These are phyloP conservation scores for Thraustotheca clavata DNA, from an alignment of 352 stramenopile species.

Conservation along the genomic window DNA sequence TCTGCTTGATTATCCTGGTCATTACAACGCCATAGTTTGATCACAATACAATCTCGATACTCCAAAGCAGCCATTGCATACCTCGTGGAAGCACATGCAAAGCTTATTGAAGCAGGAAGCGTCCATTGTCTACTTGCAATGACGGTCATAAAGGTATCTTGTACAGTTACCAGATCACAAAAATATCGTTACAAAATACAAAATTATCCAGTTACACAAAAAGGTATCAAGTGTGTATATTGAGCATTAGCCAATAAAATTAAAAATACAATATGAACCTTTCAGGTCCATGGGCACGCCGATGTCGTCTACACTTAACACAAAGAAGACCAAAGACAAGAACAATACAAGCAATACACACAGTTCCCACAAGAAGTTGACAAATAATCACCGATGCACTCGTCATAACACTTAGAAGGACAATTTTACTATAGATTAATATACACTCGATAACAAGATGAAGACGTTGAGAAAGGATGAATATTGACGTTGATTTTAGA, in stretches of 20 bases:
- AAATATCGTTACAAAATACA: neutral
- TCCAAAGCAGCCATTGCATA: constrained; percentile 10
- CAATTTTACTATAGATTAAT: no score
- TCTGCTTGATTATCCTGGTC: neutral
- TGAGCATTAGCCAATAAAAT: neutral
- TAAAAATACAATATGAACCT: neutral
- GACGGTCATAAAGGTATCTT: constrained; percentile 2
- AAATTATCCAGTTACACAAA: neutral
- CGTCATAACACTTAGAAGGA: no score
- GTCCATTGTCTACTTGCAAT: neutral
- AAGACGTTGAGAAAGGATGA: no score
- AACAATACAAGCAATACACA: no score
- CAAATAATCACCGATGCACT: no score
- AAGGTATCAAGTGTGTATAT: no score
- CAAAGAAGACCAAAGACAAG: no score
- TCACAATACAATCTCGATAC: constrained; percentile 14
- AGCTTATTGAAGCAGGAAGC: constrained; percentile 2
- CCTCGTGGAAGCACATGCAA: neutral
- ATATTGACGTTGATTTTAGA: no score
- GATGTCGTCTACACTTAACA: no score
- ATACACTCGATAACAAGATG: no score
- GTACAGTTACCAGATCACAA: neutral
- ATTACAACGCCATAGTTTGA: constrained; percentile 11
- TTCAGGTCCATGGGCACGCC: no score
- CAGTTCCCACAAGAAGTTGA: no score